Base-by-base conservation (phyloP, 768 basidiomycete species). In the Lentinula raphanica region DNA sequence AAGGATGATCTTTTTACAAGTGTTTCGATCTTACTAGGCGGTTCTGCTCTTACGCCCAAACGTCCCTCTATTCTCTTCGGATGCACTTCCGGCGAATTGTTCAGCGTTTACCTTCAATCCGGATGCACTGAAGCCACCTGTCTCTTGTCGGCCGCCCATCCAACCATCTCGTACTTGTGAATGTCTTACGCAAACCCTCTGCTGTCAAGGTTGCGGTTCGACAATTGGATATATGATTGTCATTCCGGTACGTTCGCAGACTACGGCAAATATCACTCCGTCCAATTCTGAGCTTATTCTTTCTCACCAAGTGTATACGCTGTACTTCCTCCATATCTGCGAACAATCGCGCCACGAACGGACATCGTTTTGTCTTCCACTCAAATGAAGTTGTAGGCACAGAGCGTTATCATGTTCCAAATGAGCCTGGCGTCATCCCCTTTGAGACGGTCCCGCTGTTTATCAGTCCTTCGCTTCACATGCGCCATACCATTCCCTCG, bases 331-430 rank as follows among this genome's bases (percentile, higher is more conserved):
- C 87, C 2, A 84, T 86, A 53, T 78, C 80, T 49, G 78, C 78
- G 5, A 82, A 80, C 17, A 87, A 87, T 68, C 83, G 88, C 59
- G 77, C 84, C 7, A 90, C 90, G 23, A 93, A 92, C 69, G 89
- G 90, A 8, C 90, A 92, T 68, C 84, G 90, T 29, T 94, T 90
- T 69, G 91, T 94, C 35, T 94, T 93, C 69, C 90, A 93, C 74
- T 87, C 86, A 39, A 79, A 69, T 61, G 86, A 87, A 69, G 82
- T 91, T 54, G 62, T 70, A 25, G 81, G 82, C 8, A 79, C 79
- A 27, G 86, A 88, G 65, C 81, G 89, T 42, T 77, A 79, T 64
- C 86, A 89, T 62, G 72, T 88, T 57, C 71, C 71, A 35, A 76
- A 80, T 59, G 89, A 92, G 67, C 80, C 79, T 27, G 87, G 87